A percentile compares a stretch with the other conserved stretches of the same genome.
Conservation (phyloP, 2,329 filamentous ascomycete species). For the Colletotrichum liriopes region DNA sequence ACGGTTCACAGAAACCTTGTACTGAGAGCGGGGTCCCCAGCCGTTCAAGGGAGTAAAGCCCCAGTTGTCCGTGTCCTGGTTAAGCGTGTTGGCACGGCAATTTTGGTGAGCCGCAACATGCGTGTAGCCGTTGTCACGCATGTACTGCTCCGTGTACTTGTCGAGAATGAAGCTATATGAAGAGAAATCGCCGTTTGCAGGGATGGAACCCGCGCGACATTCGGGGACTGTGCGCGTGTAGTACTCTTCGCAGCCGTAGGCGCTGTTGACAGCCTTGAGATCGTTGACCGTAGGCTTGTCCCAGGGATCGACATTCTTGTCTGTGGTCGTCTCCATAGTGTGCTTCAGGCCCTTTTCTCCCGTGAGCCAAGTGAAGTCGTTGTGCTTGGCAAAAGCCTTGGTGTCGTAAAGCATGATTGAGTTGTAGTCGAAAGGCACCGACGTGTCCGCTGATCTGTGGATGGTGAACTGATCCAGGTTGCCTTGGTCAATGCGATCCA, state of each 20-base stretch:
- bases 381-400: constrained; percentile 16
- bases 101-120: constrained; percentile 25
- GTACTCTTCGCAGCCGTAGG: constrained; percentile 20
- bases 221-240: constrained; percentile 8
- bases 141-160: constrained; percentile 21
- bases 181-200: not conserved
- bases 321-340: constrained; percentile 3
- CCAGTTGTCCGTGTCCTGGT: constrained; percentile 27
- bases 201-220: constrained; percentile 13
- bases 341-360: not conserved
- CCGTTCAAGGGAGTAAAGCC: constrained; percentile 23
- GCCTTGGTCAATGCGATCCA: not conserved
- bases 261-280: constrained; percentile 20
- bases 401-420: constrained; percentile 26
- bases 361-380: not conserved
- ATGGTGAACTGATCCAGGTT: not conserved
- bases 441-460: not conserved
- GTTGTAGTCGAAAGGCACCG: constrained; percentile 32
- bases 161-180: constrained; percentile 26
- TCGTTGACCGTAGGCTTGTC: constrained; percentile 11
- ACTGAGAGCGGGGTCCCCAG: constrained; percentile 18
- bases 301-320: constrained; percentile 12
- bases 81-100: constrained; percentile 8
- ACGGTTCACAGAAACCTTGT: constrained; percentile 16
- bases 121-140: constrained; percentile 17